These are phyloP conservation scores for Colletotrichum coccodes DNA, from an alignment of 2,329 filamentous ascomycete genomes.

Conservation along the genomic window DNA sequence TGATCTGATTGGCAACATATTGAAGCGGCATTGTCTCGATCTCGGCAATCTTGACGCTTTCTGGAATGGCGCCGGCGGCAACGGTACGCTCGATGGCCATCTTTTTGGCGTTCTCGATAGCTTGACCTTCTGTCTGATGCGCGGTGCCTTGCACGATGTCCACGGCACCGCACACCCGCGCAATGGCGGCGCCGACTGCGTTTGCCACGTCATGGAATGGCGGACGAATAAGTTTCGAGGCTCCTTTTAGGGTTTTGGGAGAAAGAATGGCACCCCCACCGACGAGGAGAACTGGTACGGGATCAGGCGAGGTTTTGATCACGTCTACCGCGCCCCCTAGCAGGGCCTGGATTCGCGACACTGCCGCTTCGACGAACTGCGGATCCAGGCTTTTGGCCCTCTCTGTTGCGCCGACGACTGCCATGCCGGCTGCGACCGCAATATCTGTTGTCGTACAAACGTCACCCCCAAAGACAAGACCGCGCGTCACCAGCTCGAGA, in stretches of 20 bases:
- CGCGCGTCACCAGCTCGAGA: slow-evolving; percentile 55
- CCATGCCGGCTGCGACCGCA: slow-evolving; percentile 56
- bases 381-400: slow-evolving; percentile 38
- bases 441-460: slow-evolving; percentile 60
- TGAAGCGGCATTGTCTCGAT: slow-evolving; percentile 51
- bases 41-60: slow-evolving; percentile 50
- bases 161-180: slow-evolving; percentile 65
- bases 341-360: slow-evolving; percentile 30
- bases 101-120: slow-evolving; percentile 36
- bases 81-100: slow-evolving; percentile 34
- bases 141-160: slow-evolving; percentile 43
- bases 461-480: slow-evolving; percentile 57
- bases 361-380: slow-evolving; percentile 39
- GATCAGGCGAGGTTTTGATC: slow-evolving; percentile 40
- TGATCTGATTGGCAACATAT: slow-evolving; percentile 45
- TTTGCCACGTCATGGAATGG: slow-evolving; percentile 70
- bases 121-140: slow-evolving; percentile 34
- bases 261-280: slow-evolving; percentile 71
- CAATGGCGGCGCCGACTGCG: slow-evolving; percentile 72
- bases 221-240: slow-evolving; percentile 65
- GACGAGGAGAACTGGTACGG: slow-evolving; percentile 58
- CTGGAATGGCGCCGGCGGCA: slow-evolving; percentile 34
- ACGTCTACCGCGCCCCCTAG: slow-evolving; percentile 39
- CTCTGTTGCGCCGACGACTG: slow-evolving; percentile 53
- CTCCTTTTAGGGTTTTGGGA: slow-evolving; percentile 64